Evolutionary conservation across 495 filamentous ascomycete species (phyloP).

Genomic region (Gamarada debralockiae): DNA sequence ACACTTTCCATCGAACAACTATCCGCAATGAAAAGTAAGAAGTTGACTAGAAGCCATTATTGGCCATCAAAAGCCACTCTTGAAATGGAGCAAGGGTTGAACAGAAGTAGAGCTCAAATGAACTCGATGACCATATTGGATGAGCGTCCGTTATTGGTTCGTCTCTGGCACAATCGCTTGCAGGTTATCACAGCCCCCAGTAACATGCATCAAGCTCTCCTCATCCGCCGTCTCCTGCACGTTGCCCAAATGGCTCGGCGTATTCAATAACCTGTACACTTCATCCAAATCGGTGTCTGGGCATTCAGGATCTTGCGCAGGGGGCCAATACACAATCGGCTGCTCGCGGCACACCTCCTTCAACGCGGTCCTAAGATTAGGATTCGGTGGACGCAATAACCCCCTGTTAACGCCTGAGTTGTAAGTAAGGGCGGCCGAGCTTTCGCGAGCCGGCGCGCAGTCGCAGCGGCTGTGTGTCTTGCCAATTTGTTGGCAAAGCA

Average conservation of each 20-base stretch:
- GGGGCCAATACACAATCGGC: slow-evolving; percentile 56
- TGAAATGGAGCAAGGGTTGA: no score
- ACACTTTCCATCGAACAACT: no score
- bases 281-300: slow-evolving; percentile 31
- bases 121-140: no score
- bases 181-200: slow-evolving; percentile 34
- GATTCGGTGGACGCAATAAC: slow-evolving; percentile 5
- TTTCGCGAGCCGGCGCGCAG: slow-evolving; percentile 47
- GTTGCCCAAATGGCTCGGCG: slow-evolving; percentile 40
- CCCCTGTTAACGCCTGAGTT: background rate
- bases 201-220: slow-evolving; percentile 54
- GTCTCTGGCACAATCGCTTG: slow-evolving; percentile 51
- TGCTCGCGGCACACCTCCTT: slow-evolving; percentile 47
- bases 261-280: slow-evolving; percentile 55
- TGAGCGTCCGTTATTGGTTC: no score
- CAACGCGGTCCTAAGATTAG: slow-evolving; percentile 27
- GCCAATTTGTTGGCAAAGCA: slow-evolving; percentile 32
- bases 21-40: no score
- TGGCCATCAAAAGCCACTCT: no score
- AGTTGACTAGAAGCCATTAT: no score
- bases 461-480: slow-evolving; percentile 42
- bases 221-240: slow-evolving; percentile 56
- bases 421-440: slow-evolving; percentile 29
- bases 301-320: slow-evolving; percentile 33
- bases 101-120: no score